These are phyloP conservation scores for Yarrowia sp. DNA, from an alignment of 805 yeast species.

Conservation along the genomic window DNA sequence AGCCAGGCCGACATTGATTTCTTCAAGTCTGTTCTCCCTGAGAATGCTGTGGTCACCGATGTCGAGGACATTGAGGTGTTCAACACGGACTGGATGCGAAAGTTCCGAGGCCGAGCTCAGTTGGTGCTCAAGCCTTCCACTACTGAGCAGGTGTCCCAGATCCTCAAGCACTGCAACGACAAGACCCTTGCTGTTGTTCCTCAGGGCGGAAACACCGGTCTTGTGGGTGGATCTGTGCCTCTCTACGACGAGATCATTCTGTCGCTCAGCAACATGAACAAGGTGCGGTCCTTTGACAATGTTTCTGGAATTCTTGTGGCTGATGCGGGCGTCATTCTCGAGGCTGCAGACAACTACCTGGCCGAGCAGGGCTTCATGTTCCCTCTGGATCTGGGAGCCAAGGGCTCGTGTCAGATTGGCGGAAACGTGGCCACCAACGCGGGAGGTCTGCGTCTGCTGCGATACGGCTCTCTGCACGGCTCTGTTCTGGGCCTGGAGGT, in stretches of 20 bases:
- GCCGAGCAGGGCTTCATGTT: slow-evolving; percentile 86
- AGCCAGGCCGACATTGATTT: slow-evolving; percentile 62
- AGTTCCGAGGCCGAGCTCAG: slow-evolving; percentile 85
- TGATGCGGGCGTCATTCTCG: slow-evolving; percentile 91
- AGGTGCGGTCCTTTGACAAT: slow-evolving; percentile 79
- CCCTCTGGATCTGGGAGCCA: slow-evolving; percentile 94
- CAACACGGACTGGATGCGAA: slow-evolving; percentile 95
- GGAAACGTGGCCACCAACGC: slow-evolving; percentile 96
- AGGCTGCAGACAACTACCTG: slow-evolving; percentile 78
- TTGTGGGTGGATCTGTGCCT: slow-evolving; percentile 94
- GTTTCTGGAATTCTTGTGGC: slow-evolving; percentile 85
- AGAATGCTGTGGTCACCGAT: slow-evolving; percentile 52
- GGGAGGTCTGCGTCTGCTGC: slow-evolving; percentile 85
- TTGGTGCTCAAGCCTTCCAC: slow-evolving; percentile 83
- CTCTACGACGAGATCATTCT: slow-evolving; percentile 88
- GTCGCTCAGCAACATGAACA: slow-evolving; percentile 72
- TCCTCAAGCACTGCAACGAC: slow-evolving; percentile 81
- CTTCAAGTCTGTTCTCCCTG: slow-evolving; percentile 67
- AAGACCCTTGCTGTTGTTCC: slow-evolving; percentile 85
- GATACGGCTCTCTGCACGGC: slow-evolving; percentile 94
- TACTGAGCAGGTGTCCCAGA: slow-evolving; percentile 75
- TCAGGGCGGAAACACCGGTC: slow-evolving; percentile 96
- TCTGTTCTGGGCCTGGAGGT: slow-evolving; percentile 89
- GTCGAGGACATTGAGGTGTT: slow-evolving; percentile 53
- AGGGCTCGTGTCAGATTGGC: slow-evolving; percentile 95